Evolutionary conservation across 2,329 filamentous ascomycete species (phyloP), one percentile per base, ranked within the genome.

Genomic region (Cryphonectria carpinicola): DNA sequence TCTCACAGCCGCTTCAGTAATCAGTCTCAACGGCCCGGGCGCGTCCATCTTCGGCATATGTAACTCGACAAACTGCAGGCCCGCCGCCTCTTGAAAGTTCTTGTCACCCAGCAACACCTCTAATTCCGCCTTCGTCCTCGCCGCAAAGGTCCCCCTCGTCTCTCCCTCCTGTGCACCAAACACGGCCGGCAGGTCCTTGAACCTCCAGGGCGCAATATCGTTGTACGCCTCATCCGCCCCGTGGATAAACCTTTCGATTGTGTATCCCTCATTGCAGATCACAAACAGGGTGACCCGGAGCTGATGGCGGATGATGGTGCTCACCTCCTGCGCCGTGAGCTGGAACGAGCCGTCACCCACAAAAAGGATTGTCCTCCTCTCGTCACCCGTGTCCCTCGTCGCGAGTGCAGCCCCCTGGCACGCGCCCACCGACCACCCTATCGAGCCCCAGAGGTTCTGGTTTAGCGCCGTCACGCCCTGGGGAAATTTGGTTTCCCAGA

Each of bases 311-410:
- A 97, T 88, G 87, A 97, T 95, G 14, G 93, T 96, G 80, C 90
- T 92, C 73, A 97, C 79, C 81, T 96, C 94, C 79, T 97, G 94
- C 0, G 88, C 91, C 0, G 93, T 97, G 70, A 97, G 85, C 79
- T 97, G 93, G 80, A 97, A 90, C 70, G 90, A 93, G 39, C 94
- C 94, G 76, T 97, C 94, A 35, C 94, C 94, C n/a, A 94, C 93
- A 77, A 97, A 95, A 52, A 97, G 84, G 62, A 98, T 90, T 0
- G 92, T 94, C 71, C 94, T 85, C 37, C 89, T 82, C 66, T 88
- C 84, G 46, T 80, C 80, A 5, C 83, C 84, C 52, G 82, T 81
- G 77, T 96, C 93, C 75, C 89, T 90, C 0, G 90, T 88, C 0
- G 93, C 94, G 14, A 96, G 84, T 0, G 92, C 92, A 25, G 93